Base-by-base conservation (phyloP, 2,329 filamentous ascomycete species). In the Penicillium sp. region DNA sequence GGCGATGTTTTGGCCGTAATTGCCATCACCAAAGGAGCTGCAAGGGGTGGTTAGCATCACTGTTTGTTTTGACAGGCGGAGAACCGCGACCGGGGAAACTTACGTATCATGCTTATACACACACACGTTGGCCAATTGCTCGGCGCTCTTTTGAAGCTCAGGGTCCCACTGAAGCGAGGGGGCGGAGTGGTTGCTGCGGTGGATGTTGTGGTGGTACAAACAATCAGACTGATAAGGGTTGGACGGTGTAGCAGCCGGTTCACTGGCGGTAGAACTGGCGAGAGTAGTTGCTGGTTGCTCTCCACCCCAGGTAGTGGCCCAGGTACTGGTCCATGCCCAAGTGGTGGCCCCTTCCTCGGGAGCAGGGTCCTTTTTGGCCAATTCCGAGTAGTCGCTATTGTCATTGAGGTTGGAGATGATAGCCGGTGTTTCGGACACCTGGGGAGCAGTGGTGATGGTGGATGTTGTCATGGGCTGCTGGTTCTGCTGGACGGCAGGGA, bases 1-100 rank as follows among this genome's bases (percentile, higher is more conserved):
- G 57, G 85, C 90, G 42, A 96, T 82, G 75, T 96, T 98, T 71
- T 98, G 92, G 47, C 92, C 92, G 59, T 92, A 93, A 30, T 75
- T 72, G 38, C 78, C 79, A 34, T 69, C 72, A 45, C 75, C 69
- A 16, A 69, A 61, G 53, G 75, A 79, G 52, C 59, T 64, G 41
- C 37, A 34, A 40, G 15, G 26, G 7, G 22, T 9, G 14, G 16
- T 40, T 32, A 35, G 32, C 25, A 20, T 29, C 5, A 11, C 4
- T 7, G 11, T 8, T 3, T 10, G 17, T 30, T 7, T 30, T 14
- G 14, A 18, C 15, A 36, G 14, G 22, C 15, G 18, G n/a, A 10
- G 12, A 11, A 13, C 30, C 18, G 27, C 31, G 11, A 10, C 10
- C 16, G 16, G 8, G n/a, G n/a, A 29, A 30, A 71, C 80, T 70